Conservation (phyloP, 306 rosid species). For the Mucuna pruriens region DNA sequence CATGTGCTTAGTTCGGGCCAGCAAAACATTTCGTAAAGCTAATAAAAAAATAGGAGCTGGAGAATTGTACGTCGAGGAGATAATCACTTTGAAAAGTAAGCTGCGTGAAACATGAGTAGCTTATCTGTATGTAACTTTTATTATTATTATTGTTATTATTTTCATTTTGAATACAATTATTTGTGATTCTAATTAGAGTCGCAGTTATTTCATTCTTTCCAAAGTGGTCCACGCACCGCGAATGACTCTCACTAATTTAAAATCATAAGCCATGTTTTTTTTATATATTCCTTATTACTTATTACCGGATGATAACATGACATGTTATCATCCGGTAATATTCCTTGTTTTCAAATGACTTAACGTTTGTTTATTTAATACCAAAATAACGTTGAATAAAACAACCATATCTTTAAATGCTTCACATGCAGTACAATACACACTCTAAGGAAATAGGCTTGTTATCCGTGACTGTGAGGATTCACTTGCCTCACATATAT, state of each 20-base stretch:
- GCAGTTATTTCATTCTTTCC: background rate
- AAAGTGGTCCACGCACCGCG: constrained; percentile 3
- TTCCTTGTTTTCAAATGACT: too few species aligned
- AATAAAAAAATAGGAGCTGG: background rate
- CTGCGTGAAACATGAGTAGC: constrained; percentile 7
- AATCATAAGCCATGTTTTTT: background rate
- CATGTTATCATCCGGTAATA: too few species aligned
- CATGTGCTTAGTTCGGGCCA: background rate
- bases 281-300: background rate
- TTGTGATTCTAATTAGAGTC: background rate
- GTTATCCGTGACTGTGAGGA: background rate
- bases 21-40: background rate
- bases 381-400: too few species aligned
- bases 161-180: constrained; percentile 9
- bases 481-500: background rate
- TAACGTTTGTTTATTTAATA: background rate
- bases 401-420: background rate
- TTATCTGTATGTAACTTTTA: background rate
- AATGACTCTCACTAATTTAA: background rate
- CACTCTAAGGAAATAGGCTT: background rate
- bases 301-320: too few species aligned
- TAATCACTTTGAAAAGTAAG: background rate
- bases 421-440: background rate
- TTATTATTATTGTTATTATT: too few species aligned
- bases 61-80: background rate